These are phyloP conservation scores for Cutaneotrichosporon daszewskae DNA, from an alignment of 1,284 basidiomycete species.

Conservation along the genomic window DNA sequence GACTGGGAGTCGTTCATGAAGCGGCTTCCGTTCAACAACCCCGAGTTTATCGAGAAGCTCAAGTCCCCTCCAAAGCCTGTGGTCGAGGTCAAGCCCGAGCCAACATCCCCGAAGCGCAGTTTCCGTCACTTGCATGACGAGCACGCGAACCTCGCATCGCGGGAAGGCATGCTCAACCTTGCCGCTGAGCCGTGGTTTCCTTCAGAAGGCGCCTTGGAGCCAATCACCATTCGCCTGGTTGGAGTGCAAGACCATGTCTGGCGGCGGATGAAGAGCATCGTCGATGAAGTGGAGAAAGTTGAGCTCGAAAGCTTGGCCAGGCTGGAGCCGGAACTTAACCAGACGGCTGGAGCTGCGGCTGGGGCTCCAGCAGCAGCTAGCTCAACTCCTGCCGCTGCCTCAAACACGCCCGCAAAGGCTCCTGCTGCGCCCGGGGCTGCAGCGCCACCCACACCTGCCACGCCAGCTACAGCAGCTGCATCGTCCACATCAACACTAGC, in stretches of 20 bases:
- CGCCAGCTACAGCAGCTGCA: not conserved
- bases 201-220: conserved; percentile 23
- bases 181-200: conserved; percentile 25
- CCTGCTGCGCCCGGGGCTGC: not conserved
- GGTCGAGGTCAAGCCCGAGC: not conserved
- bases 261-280: conserved; percentile 28
- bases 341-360: not conserved
- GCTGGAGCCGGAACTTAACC: conserved; percentile 24
- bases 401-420: not conserved
- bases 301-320: conserved; percentile 27
- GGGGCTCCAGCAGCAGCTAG: not conserved
- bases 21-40: conserved; percentile 34
- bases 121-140: not conserved
- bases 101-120: not conserved
- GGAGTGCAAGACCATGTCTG: conserved; percentile 31
- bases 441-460: not conserved
- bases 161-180: conserved; percentile 29
- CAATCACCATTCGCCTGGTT: conserved; percentile 32
- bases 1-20: conserved; percentile 28
- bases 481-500: not conserved
- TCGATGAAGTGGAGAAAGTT: conserved; percentile 21
- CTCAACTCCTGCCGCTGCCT: not conserved
- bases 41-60: conserved; percentile 18
- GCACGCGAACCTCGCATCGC: not conserved
- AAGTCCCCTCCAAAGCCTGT: not conserved